Base-by-base conservation (phyloP, 164 flowering plant species). In the Magnolia changhungtana region DNA sequence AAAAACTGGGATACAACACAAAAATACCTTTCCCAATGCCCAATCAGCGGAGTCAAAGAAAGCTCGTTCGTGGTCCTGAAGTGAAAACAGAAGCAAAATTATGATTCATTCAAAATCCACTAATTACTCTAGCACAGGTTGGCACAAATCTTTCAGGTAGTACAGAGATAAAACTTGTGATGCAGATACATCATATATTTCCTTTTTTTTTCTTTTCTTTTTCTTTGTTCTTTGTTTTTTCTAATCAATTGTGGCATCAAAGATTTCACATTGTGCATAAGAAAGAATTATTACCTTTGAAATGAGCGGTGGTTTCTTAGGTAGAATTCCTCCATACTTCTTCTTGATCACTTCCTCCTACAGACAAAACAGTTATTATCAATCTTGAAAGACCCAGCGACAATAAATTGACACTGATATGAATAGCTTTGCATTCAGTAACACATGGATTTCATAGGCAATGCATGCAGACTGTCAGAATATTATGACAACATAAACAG, bases 11-110 rank as follows among this genome's bases (percentile, higher is more conserved):
- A 29, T 24, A 18, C 2, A 16, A 63, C 18, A 75, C 19, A 31
- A 63, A 72, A 50, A 64, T 82, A 93, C 98, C 96, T 95, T 95
- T 81, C 97, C 96, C 77, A 95, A 83, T 51, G 98, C 98, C 98
- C 98, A 95, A 80, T 95, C 98, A 79, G 98, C 98, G 80, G 98
- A 95, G 83, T 95, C 98, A 83, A 95, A 95, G 79, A 93, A 95
- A 67, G 98, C 98, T 66, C 97, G 96, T 77, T 95, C 98, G 81
- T 95, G 98, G 75, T 94, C 97, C 98, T 94, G 80, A 51, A 79
- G 49, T 19, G 79, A 71, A 68, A 67, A 11, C 27, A 66, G 16
- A 49, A 70, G 5, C n/a, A 16, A 66, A 79, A 66, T 21, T 19
- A 3, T 8, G 19, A 10, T 50, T 20, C 21, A n/a, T 70, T 70